Conservation (phyloP, 495 filamentous ascomycete species). For the Tuber aestivum region DNA sequence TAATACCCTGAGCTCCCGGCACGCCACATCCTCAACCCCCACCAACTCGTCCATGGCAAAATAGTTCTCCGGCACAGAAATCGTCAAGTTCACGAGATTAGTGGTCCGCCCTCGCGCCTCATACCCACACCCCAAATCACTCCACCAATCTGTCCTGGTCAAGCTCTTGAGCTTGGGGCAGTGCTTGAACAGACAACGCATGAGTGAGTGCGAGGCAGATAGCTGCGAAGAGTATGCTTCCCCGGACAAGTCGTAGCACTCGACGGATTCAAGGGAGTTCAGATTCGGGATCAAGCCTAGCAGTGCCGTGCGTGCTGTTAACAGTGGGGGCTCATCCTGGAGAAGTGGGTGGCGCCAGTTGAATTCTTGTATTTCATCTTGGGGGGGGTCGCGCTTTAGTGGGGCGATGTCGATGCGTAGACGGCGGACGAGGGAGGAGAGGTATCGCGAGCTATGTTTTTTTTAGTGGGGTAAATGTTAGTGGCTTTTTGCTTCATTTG, state of each 20-base stretch:
- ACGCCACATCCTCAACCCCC: slow-evolving; percentile 31
- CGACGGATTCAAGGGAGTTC: slow-evolving; percentile 22
- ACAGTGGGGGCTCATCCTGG: slow-evolving; percentile 23
- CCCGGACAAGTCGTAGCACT: slow-evolving; percentile 34
- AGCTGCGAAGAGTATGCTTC: slow-evolving; percentile 22
- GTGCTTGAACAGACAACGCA: slow-evolving; percentile 27
- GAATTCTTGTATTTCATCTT: slow-evolving; percentile 34
- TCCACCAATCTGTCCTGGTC: slow-evolving; percentile 35
- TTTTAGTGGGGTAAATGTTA: slow-evolving; percentile 2
- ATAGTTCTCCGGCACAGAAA: slow-evolving; percentile 33
- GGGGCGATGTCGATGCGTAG: slow-evolving; percentile 34
- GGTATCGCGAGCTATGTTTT: slow-evolving; percentile 24
- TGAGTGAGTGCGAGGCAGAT: slow-evolving; percentile 26
- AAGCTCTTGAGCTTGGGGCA: slow-evolving; percentile 21
- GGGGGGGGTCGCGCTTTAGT: slow-evolving; percentile 13
- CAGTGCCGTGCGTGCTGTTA: slow-evolving; percentile 31
- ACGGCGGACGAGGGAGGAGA: slow-evolving; percentile 26
- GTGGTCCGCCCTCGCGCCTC: slow-evolving; percentile 6
- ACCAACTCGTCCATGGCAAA: slow-evolving; percentile 27
- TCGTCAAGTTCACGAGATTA: slow-evolving; percentile 28
- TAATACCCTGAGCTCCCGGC: slow-evolving; percentile 23
- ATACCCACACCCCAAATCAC: slow-evolving; percentile 28
- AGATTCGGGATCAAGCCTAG: slow-evolving; percentile 31
- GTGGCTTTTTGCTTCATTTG: neutral
- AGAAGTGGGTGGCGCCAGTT: slow-evolving; percentile 33